Evolutionary conservation across 2,329 filamentous ascomycete genomes (phyloP).

Genomic region (Beauveria caledonica): DNA sequence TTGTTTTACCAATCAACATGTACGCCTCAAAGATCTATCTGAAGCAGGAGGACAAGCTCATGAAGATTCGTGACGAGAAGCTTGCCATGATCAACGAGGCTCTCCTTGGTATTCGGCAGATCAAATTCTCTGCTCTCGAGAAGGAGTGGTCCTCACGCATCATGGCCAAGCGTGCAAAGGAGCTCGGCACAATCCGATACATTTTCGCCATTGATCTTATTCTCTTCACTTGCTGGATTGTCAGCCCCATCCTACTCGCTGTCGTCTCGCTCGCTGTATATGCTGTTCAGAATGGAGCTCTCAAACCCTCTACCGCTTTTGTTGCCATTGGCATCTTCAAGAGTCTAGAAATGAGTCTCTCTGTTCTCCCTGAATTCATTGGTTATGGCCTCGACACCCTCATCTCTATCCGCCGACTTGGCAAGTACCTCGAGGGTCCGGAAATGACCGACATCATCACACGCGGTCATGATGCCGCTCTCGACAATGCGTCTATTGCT

Average conservation of each 20-base stretch:
- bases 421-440: constrained; percentile 59
- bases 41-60: constrained; percentile 57
- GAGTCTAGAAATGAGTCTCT: constrained; percentile 62
- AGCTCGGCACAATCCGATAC: constrained; percentile 58
- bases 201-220: constrained; percentile 57
- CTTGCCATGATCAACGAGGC: constrained; percentile 69
- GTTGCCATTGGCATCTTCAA: constrained; percentile 69
- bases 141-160: constrained; percentile 67
- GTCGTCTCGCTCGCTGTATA: constrained; percentile 64
- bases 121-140: constrained; percentile 76
- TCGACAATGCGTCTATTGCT: constrained; percentile 60
- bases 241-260: constrained; percentile 65
- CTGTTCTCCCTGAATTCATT: constrained; percentile 63
- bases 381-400: constrained; percentile 63
- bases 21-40: constrained; percentile 58
- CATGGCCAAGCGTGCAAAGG: constrained; percentile 50
- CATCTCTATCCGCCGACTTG: constrained; percentile 64
- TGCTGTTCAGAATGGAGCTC: constrained; percentile 50
- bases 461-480: constrained; percentile 51
- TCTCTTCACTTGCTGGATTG: constrained; percentile 61
- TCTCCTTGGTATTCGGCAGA: constrained; percentile 70
- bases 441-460: constrained; percentile 51
- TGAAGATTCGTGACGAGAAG: constrained; percentile 70
- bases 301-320: constrained; percentile 69
- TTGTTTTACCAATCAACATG: constrained; percentile 62